phyloP scores from a whole-genome alignment of 2,329 filamentous ascomycete species.

The Alternaria burnsii region DNA sequence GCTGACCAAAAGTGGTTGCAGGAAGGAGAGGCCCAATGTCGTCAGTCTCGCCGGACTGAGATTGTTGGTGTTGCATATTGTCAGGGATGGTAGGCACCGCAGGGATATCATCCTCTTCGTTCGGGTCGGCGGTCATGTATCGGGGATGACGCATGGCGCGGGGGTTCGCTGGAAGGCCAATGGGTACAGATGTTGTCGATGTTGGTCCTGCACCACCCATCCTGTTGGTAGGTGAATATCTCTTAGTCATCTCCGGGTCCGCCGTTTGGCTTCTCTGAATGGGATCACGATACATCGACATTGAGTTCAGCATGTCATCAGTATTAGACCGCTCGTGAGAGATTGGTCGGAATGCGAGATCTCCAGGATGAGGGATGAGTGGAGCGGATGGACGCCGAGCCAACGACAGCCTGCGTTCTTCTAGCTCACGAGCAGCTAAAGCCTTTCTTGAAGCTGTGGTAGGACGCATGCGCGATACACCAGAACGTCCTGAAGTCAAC shows the following conservation, averaged over 20 bases:
- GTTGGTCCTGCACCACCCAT: slow-evolving; percentile 48
- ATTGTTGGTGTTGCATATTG: slow-evolving; percentile 44
- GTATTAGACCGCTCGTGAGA: slow-evolving; percentile 48
- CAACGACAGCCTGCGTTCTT: slow-evolving; percentile 81
- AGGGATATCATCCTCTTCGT: slow-evolving; percentile 59
- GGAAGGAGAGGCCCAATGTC: slow-evolving; percentile 58
- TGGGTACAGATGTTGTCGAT: slow-evolving; percentile 62
- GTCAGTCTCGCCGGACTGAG: slow-evolving; percentile 47
- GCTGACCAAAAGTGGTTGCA: slow-evolving; percentile 57
- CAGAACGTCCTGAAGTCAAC: slow-evolving; percentile 43
- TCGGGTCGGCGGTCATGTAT: slow-evolving; percentile 68
- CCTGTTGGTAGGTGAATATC: slow-evolving; percentile 47
- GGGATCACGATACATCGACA: slow-evolving; percentile 46
- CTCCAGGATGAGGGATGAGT: slow-evolving; percentile 77
- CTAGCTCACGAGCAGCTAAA: slow-evolving; percentile 77
- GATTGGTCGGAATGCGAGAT: slow-evolving; percentile 51
- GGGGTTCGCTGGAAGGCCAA: slow-evolving; percentile 89
- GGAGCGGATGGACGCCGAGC: slow-evolving; percentile 82
- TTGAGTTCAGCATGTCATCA: slow-evolving; percentile 53
- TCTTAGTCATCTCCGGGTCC: slow-evolving; percentile 62
- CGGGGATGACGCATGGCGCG: slow-evolving; percentile 86
- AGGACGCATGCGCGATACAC: slow-evolving; percentile 33
- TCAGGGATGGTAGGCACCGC: slow-evolving; percentile 66
- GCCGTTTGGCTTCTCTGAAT: slow-evolving; percentile 70
- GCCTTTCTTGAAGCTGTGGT: slow-evolving; percentile 54